Evolutionary conservation across 2,329 filamentous ascomycete genomes (phyloP), one percentile per base, ranked within the genome.

Genomic region (Aspergillus thermomutatus): DNA sequence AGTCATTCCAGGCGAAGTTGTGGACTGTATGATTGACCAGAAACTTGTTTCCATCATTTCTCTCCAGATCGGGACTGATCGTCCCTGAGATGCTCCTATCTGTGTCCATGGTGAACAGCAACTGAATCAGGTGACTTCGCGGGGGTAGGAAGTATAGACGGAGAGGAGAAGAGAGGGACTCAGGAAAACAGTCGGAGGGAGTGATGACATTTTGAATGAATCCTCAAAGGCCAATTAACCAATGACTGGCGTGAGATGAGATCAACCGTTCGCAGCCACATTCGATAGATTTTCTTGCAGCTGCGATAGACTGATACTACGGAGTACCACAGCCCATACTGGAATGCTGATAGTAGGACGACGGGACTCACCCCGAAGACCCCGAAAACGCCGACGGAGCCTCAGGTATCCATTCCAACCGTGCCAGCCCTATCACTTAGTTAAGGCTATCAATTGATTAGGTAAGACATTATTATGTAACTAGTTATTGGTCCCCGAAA

Each of bases 1-100:
- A 77, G 53, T 81, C 78, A 49, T 79, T 77, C 89, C 90, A 93
- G 3, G 83, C 79, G 62, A 91, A 84, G 64, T 74, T 84, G 27
- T 80, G 77, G 43, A 92, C 84, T 0, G 82, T 82, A 17, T 82
- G 81, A 73, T 92, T 92, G 59, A 64, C 65, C 31, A 75, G 60
- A 49, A 73, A 75, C 34, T 64, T 60, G 21, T 66, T 60, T 14
- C 58, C 58, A 7, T 66, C 66, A 55, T 70, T 69, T 6, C 61
- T 60, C 50, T 75, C 72, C 26, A 72, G 58, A 49, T 74, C 72
- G 17, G 54, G 51, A 37, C 47, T 57, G 8, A 46, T 46, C 9
- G 1, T 17, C 14, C 34, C 34, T 3, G 34, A 40, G 4, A 40
- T 40, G 34, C 34, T 40, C n/a, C 9, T 23, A 46, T 46, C 43